A percentile compares a stretch with the other conserved stretches of the same genome.
Conservation (phyloP, 345 rosid genomes). For the Eucalyptus coolabah region DNA sequence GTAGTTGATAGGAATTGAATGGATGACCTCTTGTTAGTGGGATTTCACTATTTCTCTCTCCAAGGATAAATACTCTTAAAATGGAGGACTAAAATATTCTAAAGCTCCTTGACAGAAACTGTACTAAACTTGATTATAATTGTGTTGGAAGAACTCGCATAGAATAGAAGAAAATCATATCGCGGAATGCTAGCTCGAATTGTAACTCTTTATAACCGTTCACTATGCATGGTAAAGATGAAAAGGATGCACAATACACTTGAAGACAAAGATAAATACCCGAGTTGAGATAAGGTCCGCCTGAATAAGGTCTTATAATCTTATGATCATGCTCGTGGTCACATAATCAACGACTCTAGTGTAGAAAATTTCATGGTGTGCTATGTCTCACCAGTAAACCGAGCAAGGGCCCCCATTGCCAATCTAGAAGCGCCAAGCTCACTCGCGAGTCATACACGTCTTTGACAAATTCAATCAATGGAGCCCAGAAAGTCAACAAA, state of each 20-base stretch:
- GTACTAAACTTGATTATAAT: neutral
- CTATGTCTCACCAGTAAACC: neutral
- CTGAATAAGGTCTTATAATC: neutral
- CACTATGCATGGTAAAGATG: neutral
- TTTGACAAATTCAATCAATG: neutral
- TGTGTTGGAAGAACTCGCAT: neutral
- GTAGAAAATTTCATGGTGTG: neutral
- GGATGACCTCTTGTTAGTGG: neutral
- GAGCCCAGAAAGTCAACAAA: neutral
- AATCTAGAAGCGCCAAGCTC: neutral
- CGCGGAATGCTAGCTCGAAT: neutral
- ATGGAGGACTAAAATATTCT: neutral
- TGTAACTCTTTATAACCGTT: neutral
- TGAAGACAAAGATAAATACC: neutral
- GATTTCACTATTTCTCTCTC: neutral
- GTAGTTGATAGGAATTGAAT: neutral
- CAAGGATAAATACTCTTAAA: neutral
- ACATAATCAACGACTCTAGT: neutral
- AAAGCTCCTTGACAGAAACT: neutral
- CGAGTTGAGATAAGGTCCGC: neutral
- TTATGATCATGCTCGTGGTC: neutral
- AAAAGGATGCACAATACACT: neutral
- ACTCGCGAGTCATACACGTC: neutral
- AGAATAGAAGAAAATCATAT: neutral
- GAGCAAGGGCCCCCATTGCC: neutral